A percentile compares a stretch with the other conserved stretches of the same genome.
phyloP scores from a whole-genome alignment of 768 basidiomycete species.

The Lentinus tigrinus region DNA sequence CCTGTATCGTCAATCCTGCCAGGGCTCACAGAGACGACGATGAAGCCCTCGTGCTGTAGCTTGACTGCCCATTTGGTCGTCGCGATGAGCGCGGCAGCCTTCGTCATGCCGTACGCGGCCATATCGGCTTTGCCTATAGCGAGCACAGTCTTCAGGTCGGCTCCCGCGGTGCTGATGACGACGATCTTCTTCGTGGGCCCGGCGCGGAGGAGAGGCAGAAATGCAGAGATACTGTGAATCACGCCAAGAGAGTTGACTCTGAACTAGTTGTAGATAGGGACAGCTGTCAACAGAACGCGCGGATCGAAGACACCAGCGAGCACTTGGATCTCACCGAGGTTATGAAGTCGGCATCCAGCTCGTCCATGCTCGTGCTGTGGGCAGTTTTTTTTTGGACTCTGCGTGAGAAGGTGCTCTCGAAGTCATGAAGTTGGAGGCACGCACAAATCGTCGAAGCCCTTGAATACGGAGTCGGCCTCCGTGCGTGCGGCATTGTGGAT shows the following conservation, averaged over 20 bases:
- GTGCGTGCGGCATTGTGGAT: conserved; percentile 36
- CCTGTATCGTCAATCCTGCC: conserved; percentile 34
- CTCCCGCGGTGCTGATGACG: conserved; percentile 31
- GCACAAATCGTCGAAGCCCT: conserved; percentile 24
- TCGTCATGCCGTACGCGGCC: conserved; percentile 35
- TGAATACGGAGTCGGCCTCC: conserved; percentile 5
- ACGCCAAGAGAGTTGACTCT: conserved; percentile 35
- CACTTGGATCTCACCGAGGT: conserved; percentile 2
- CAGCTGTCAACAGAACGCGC: neutral
- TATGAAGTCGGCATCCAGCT: conserved; percentile 14
- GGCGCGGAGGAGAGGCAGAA: conserved; percentile 30
- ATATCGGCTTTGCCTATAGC: neutral
- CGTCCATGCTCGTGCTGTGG: conserved; percentile 7
- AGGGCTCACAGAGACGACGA: conserved; percentile 35
- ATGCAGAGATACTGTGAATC: neutral
- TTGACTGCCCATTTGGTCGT: conserved; percentile 36
- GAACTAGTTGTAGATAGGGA: neutral
- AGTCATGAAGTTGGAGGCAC: conserved; percentile 7
- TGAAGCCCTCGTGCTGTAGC: conserved; percentile 31
- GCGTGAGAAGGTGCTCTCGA: neutral
- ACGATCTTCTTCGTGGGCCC: conserved; percentile 36
- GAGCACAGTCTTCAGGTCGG: conserved; percentile 27
- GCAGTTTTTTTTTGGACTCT: no score
- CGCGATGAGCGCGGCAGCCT: conserved; percentile 38
- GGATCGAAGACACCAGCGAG: neutral